These are phyloP conservation scores for Candida hungchunana DNA, from an alignment of 805 yeast species.

Conservation along the genomic window DNA sequence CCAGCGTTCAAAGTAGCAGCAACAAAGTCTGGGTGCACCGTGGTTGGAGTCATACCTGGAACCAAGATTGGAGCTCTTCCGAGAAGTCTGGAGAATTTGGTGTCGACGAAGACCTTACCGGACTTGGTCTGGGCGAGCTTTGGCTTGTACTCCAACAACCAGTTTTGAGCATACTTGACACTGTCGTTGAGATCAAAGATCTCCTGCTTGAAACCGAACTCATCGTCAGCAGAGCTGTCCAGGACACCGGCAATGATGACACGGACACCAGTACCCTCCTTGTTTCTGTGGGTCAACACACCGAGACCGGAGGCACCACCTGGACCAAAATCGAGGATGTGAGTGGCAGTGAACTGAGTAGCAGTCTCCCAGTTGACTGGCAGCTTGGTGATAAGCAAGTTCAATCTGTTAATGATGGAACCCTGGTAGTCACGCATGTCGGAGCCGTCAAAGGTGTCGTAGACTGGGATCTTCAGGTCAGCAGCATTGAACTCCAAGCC, in stretches of 20 bases:
- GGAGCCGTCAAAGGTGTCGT: slow-evolving; percentile 80
- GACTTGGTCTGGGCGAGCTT: slow-evolving; percentile 68
- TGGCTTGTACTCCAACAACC: slow-evolving; percentile 89
- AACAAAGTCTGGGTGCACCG: slow-evolving; percentile 91
- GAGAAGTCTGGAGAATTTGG: slow-evolving; percentile 86
- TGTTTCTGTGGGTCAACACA: slow-evolving; percentile 92
- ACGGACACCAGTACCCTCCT: slow-evolving; percentile 98
- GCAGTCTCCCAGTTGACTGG: slow-evolving; percentile 96
- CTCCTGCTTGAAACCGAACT: slow-evolving; percentile 94
- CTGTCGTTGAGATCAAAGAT: slow-evolving; percentile 66
- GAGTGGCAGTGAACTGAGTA: slow-evolving; percentile 77
- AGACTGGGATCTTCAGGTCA: slow-evolving; percentile 78
- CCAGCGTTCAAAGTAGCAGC: slow-evolving; percentile 95
- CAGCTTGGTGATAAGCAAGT: slow-evolving; percentile 77
- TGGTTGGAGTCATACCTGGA: slow-evolving; percentile 99
- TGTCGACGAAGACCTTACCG: slow-evolving; percentile 81
- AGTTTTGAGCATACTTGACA: slow-evolving; percentile 80
- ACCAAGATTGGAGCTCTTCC: slow-evolving; percentile 96
- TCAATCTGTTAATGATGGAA: slow-evolving; percentile 63
- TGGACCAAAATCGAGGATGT: slow-evolving; percentile 95
- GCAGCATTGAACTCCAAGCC: slow-evolving; percentile 51
- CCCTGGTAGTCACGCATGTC: slow-evolving; percentile 60
- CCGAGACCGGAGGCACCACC: slow-evolving; percentile 98
- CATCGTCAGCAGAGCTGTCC: slow-evolving; percentile 69
- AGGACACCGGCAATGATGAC: slow-evolving; percentile 90